phyloP scores from a whole-genome alignment of 768 basidiomycete genomes.

The Dictyophora rubrovolvata region DNA sequence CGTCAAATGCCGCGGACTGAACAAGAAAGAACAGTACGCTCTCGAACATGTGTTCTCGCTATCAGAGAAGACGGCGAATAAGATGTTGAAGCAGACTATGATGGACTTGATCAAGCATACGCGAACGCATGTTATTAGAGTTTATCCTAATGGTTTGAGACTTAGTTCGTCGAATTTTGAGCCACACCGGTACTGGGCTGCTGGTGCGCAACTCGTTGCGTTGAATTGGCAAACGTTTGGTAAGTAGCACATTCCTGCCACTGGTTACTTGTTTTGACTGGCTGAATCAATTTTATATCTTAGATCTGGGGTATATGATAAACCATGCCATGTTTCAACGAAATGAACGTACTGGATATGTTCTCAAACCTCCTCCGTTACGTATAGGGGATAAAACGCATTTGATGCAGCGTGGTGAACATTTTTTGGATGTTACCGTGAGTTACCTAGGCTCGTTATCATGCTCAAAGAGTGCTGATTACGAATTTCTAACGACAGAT shows the following conservation, averaged over 20 bases:
- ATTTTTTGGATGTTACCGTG: conserved; percentile 58
- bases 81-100: conserved; percentile 59
- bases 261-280: neutral
- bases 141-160: conserved; percentile 78
- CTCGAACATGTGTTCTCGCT: conserved; percentile 89
- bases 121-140: conserved; percentile 67
- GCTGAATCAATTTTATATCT: conserved; percentile 3
- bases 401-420: conserved; percentile 40
- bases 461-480: neutral
- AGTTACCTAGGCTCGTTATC: conserved; percentile 12
- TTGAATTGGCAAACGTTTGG: conserved; percentile 98
- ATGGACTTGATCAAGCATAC: conserved; percentile 79
- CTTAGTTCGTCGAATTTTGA: conserved; percentile 80
- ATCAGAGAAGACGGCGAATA: conserved; percentile 73
- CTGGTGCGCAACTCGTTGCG: conserved; percentile 82
- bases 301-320: conserved; percentile 84
- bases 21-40: conserved; percentile 75
- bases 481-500: conserved; percentile 30
- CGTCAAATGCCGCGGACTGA: conserved; percentile 87
- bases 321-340: conserved; percentile 94
- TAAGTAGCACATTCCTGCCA: conserved; percentile 26
- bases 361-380: conserved; percentile 78
- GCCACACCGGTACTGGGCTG: conserved; percentile 83
- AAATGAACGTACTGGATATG: conserved; percentile 81
- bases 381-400: conserved; percentile 54